Evolutionary conservation across 805 yeast genomes (phyloP), one percentile per base, ranked within the genome.

Genomic region (Candida odintsovae): DNA sequence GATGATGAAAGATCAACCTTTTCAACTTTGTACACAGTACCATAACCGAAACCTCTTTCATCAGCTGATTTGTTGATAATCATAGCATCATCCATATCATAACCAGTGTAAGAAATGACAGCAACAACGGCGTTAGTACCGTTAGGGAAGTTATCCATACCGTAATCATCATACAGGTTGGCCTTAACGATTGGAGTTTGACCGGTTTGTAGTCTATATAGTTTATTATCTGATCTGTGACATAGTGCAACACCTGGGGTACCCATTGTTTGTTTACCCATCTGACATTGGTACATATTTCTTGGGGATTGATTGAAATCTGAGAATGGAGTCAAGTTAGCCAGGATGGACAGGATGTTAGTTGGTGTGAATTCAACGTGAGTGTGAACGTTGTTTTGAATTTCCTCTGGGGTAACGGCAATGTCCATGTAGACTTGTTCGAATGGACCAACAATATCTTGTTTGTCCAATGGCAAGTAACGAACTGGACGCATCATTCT

Each of bases 221-320:
- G 71, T 66, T 92, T 94, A 72, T 94, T 94, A 67, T 94, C 99
- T 1, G 96, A 86, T 68, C 99, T 80, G 67, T 90, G 96, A 40
- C 73, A 78, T 45, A 92, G 73, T 0, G 95, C 98, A 53, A 94
- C 96, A 71, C 98, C 98, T 9, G 99, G 99, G 5, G 99, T 94
- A 69, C 99, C 99, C 99, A 94, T 94, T 19, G 99, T 92, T 74
- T 94, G 99, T 72, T 94, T 94, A 80, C 97, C 98, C 99, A 94
- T 94, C 77, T 94, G 99, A 72, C 99, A 94, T 73, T 94, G 99
- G 68, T 94, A 94, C 98, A 94, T 94, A 67, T 94, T 94, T 81
- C 99, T 86, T 62, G 99, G 99, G 23, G 97, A 90, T 74, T 94
- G 99, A 69, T 94, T 94, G 74, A 94, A 94, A 68, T 94, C 99